Evolutionary conservation across 1,284 basidiomycete genomes (phyloP), one percentile per base, ranked within the genome.

Genomic region (Ceratobasidium sp.): DNA sequence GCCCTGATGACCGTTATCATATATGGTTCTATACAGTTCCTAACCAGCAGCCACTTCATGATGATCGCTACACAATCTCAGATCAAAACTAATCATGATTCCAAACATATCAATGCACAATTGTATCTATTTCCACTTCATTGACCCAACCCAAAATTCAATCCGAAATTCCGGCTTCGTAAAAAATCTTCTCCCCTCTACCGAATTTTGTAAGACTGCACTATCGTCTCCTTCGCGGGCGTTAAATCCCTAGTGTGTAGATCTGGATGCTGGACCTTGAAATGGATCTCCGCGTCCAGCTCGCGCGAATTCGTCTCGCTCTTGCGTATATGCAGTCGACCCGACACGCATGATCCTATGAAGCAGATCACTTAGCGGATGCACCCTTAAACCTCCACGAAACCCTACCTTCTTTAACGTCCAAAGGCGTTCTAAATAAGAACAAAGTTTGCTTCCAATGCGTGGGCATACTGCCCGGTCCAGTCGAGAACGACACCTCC

Each of bases 391-490:
- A 47, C 2, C 47, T 60, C 59, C 64, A 54, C 17, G 36, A 27
- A 27, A 66, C 31, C 88, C 67, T 75, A 91, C 95, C 96, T 82
- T 93, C 89, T 8, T 87, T 84, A 0, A 93, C 91, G 29, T 82
- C 80, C 75, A 99, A 89, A 0, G 95, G 93, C 66, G 96, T 89
- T 73, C 89, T 88, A 76, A 99, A 85, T 77, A 99, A 84, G 82
- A 99, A 98, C 14, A 96, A 80, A 0, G 97, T 97, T 81, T 99
- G 97, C 82, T 97, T 97, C 97, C 97, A 99, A 82, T 99, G 97
- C n/a, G 97, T 99, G 27, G 93, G 90, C 62, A 90, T 89, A 77
- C 93, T 94, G 79, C 84, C 84, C 4, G 97, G 96, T 0, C 96
- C 95, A 0, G 97, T 99, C 77, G 95, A 97, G 82, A 78, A 78